Evolutionary conservation across 495 filamentous ascomycete species (phyloP), one percentile per base, ranked within the genome.

Genomic region (Tuber brumale): DNA sequence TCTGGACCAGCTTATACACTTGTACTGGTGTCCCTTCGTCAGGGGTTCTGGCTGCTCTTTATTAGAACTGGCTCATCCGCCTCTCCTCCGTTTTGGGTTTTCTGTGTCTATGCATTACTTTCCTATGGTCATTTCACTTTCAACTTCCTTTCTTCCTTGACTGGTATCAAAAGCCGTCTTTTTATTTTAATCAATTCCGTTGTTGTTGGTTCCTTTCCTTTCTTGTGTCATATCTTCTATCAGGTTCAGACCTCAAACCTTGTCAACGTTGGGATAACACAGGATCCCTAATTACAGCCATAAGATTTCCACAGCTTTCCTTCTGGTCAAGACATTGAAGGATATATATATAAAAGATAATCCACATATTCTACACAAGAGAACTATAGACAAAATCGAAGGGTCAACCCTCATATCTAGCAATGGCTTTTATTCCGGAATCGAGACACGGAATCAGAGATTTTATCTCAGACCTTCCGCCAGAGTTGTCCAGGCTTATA

Each of bases 401-500:
- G 57, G 57, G 57, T 35, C 57, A 35, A 8, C 57, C 14, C n/a
- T 35, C 27, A 18, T 66, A 66, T 35, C 57, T 66, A 35, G 27
- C 27, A 35, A 66, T 66, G 57, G 27, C 27, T 35, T 35, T 27
- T 2, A 31, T 66, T 35, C 27, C 57, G 57, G 57, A 66, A 66
- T 66, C 57, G 57, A 66, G 57, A 35, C 57, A 1, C 57, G 6
- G 57, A 61, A 71, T 69, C 8, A 80, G 73, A 41, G 78, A 80
- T 57, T 80, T 80, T 16, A 80, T 80, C 61, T 76, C 78, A 10
- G 78, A 80, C 51, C 78, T 80, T 76, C 78, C 78, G 27, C 76
- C 75, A 9, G 78, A 80, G 44, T 69, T 80, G 21, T 80, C 78
- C 43, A 79, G 78, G 66, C 70, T 80, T 69, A 70, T 80, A 39